Evolutionary conservation across 495 filamentous ascomycete species (phyloP).

Genomic region (Mytilinidion resinicola): DNA sequence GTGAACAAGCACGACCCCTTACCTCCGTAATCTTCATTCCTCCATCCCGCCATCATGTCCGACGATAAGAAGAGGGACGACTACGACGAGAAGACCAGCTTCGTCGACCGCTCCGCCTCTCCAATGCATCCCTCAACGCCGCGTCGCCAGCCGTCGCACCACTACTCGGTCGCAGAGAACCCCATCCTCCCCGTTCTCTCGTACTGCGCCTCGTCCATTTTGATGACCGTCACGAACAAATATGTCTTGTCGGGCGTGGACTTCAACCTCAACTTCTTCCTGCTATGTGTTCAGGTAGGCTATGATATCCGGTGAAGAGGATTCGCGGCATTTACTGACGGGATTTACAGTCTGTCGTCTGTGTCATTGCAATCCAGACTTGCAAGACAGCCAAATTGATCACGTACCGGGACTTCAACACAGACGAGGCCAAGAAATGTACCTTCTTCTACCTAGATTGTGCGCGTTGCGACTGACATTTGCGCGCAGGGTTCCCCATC

Average conservation of each 20-base stretch:
- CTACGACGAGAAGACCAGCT: constrained; percentile 50
- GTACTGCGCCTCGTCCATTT: constrained; percentile 90
- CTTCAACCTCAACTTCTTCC: constrained; percentile 97
- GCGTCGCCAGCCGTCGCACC: constrained; percentile 28
- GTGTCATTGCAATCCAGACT: constrained; percentile 77
- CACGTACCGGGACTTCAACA: constrained; percentile 83
- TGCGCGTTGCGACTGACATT: background rate
- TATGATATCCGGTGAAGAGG: background rate
- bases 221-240: constrained; percentile 99
- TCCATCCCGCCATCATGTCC: constrained; percentile 43
- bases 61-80: constrained; percentile 80
- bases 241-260: constrained; percentile 84
- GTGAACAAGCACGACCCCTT: background rate
- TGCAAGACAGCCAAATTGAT: constrained; percentile 82
- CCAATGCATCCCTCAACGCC: constrained; percentile 36
- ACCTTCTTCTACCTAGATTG: constrained; percentile 29
- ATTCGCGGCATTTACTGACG: constrained; percentile 11
- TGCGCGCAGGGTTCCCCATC: constrained; percentile 81
- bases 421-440: constrained; percentile 90
- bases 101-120: constrained; percentile 36
- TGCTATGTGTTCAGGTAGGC: constrained; percentile 84
- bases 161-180: constrained; percentile 51
- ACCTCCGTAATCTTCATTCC: constrained; percentile 15
- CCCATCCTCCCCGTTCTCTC: constrained; percentile 74
- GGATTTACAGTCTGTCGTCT: constrained; percentile 69